Percentiles rank a stretch among this genome's conserved stretches.
These are phyloP conservation scores for Melastoma candidum DNA, from an alignment of 441 rosid genomes.

Conservation along the genomic window DNA sequence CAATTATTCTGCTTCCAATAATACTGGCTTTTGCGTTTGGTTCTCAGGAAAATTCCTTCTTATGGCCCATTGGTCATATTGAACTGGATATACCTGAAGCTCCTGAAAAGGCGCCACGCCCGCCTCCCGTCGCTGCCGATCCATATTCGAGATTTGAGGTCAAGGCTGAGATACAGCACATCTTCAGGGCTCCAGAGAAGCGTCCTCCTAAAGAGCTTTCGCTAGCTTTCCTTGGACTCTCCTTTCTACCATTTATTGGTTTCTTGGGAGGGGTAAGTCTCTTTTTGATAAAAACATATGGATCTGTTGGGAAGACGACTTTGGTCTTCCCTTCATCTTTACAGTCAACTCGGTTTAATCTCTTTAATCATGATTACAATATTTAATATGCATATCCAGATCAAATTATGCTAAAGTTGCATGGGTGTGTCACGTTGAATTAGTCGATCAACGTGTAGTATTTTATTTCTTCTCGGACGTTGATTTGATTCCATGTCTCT, in stretches of 20 bases:
- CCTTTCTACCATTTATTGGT: conserved; percentile 60
- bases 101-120: conserved; percentile 79
- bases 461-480: background rate
- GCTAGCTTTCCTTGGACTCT: conserved; percentile 72
- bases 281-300: background rate
- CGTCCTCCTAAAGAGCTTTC: conserved; percentile 74
- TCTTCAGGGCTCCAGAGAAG: conserved; percentile 86
- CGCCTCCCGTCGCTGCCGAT: conserved; percentile 55
- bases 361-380: too few relatives aligned
- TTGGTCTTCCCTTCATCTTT: background rate
- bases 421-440: too few relatives aligned
- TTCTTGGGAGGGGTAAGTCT: conserved; percentile 79
- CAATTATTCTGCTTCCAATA: conserved; percentile 4
- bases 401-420: too few relatives aligned
- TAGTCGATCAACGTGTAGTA: background rate
- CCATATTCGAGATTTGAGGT: conserved; percentile 67
- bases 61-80: conserved; percentile 51
- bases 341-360: too few relatives aligned
- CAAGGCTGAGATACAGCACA: conserved; percentile 78
- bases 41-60: conserved; percentile 79
- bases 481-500: conserved; percentile 12
- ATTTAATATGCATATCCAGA: too few relatives aligned
- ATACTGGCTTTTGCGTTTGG: conserved; percentile 7
- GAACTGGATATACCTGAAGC: conserved; percentile 89
- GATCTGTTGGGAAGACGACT: background rate